Evolutionary conservation across 257 asterid genomes (phyloP).

Genomic region (Mentha longifolia): DNA sequence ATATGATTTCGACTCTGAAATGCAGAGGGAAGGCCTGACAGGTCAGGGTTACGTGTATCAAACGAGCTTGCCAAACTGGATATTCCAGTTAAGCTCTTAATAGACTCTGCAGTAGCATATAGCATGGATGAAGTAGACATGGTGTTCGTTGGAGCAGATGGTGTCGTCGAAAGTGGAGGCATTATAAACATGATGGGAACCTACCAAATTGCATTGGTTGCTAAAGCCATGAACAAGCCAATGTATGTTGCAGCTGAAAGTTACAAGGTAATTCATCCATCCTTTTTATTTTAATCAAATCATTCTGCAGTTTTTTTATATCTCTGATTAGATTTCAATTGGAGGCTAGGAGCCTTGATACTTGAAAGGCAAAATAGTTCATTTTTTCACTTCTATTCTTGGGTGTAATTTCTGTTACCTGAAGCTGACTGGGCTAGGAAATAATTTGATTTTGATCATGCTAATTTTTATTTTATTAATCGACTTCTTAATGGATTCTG

Average conservation of each 20-base stretch:
- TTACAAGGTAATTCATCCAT: constrained; percentile 62
- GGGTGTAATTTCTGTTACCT: too few relatives aligned
- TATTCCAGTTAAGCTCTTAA: constrained; percentile 86
- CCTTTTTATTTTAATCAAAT: neutral
- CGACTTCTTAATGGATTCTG: too few relatives aligned
- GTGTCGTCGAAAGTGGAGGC: constrained; percentile 95
- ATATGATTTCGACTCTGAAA: constrained; percentile 28
- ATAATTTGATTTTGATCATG: too few relatives aligned
- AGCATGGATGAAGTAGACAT: constrained; percentile 95
- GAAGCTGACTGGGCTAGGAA: too few relatives aligned
- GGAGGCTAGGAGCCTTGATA: neutral
- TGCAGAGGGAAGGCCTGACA: constrained; percentile 96
- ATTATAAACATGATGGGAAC: constrained; percentile 98
- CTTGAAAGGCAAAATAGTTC: neutral
- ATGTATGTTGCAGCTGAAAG: constrained; percentile 97
- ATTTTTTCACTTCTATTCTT: too few relatives aligned
- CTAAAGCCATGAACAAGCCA: constrained; percentile 96
- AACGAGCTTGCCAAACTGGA: constrained; percentile 90
- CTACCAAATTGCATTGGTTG: constrained; percentile 91
- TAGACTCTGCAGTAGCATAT: constrained; percentile 97
- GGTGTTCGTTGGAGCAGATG: constrained; percentile 97
- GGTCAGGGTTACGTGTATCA: constrained; percentile 80
- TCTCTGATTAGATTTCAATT: neutral
- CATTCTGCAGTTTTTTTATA: neutral
- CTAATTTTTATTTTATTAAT: too few relatives aligned